A percentile compares a stretch with the other conserved stretches of the same genome.
phyloP scores from a whole-genome alignment of 1,284 basidiomycete genomes.

The Macrocybe sp. region DNA sequence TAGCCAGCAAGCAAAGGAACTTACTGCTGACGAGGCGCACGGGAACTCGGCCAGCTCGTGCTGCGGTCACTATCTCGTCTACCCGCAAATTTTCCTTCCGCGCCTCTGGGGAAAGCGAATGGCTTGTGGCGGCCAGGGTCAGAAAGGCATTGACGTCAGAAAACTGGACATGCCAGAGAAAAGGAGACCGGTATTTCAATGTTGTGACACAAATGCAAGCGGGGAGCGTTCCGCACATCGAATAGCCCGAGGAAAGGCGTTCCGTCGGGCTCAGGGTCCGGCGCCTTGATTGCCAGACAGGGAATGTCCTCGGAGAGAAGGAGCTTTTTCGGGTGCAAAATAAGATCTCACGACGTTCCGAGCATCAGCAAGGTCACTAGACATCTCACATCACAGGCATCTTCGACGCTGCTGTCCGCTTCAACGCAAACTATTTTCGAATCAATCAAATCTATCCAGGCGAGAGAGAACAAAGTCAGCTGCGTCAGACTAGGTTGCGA shows the following conservation, averaged over 20 bases:
- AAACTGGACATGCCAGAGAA: conserved; percentile 38
- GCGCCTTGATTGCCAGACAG: conserved; percentile 59
- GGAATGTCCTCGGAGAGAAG: conserved; percentile 56
- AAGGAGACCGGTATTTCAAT: not conserved
- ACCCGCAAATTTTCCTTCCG: conserved; percentile 52
- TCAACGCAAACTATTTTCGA: conserved; percentile 58
- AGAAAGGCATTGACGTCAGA: conserved; percentile 80
- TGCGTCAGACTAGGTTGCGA: not conserved
- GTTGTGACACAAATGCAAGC: conserved; percentile 2
- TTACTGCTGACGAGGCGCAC: conserved; percentile 72
- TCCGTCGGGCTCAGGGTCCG: conserved; percentile 19
- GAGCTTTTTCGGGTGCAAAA: conserved; percentile 30
- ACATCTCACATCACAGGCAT: conserved; percentile 66
- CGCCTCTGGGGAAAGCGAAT: conserved; percentile 56
- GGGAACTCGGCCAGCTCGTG: conserved; percentile 64
- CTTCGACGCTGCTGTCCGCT: conserved; percentile 66
- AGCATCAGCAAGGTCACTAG: conserved; percentile 4
- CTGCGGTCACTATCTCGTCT: conserved; percentile 65
- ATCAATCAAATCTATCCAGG: conserved; percentile 55
- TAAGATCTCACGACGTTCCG: not conserved
- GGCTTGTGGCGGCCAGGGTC: conserved; percentile 71
- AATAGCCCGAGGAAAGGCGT: conserved; percentile 58
- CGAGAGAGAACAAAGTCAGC: not conserved
- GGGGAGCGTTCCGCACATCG: conserved; percentile 46
- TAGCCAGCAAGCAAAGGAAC: conserved; percentile 21